Evolutionary conservation across 805 yeast species (phyloP), one percentile per base, ranked within the genome.

Genomic region (baker's yeast (Saccharomyces cerevisiae)): DNA sequence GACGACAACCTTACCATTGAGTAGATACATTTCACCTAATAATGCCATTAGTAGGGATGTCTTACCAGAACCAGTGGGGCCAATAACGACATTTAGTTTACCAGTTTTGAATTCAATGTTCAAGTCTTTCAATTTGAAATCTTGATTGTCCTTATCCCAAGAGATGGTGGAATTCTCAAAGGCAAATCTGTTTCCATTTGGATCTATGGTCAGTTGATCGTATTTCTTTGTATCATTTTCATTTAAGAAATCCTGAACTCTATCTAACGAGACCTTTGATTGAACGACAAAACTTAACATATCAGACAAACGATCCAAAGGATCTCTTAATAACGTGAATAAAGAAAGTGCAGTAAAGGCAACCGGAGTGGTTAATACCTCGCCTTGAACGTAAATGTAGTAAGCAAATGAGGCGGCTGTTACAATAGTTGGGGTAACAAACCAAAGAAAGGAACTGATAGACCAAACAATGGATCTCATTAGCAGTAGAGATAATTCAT

Each of bases 51-150:
- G 74, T 59, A 90, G 71, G 0, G 96, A 89, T 5, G 95, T 85
- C 69, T 89, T 89, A 68, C 97, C 97, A 2, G 91, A 70, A 55
- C 97, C 97, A 26, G 96, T 90, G 14, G 95, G 84, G 27, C 97
- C 97, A 61, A 87, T 79, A 57, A 89, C 76, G 17, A 89, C 87
- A 60, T 87, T 89, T 62, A 90, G 74, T 62, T 85, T 82, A 13
- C 86, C 89, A 24, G 76, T 71, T 57, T 76, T 76, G 73, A 89
- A 90, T 27, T 75, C 74, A 56, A 89, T 70, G 60, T 83, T 73
- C 49, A 90, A 67, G 64, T 89, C 85, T 62, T 87, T 79, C 62
- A 90, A 76, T 66, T 81, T 84, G 76, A 90, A 90, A 62, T 81
- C 85, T 49, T 66, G 68, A 1, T 81, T 72, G 17, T 68, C 66